Percentiles rank a stretch among this genome's conserved stretches.
Conservation (phyloP, 768 basidiomycete species). For the Brasilioporus rufonigricans region DNA sequence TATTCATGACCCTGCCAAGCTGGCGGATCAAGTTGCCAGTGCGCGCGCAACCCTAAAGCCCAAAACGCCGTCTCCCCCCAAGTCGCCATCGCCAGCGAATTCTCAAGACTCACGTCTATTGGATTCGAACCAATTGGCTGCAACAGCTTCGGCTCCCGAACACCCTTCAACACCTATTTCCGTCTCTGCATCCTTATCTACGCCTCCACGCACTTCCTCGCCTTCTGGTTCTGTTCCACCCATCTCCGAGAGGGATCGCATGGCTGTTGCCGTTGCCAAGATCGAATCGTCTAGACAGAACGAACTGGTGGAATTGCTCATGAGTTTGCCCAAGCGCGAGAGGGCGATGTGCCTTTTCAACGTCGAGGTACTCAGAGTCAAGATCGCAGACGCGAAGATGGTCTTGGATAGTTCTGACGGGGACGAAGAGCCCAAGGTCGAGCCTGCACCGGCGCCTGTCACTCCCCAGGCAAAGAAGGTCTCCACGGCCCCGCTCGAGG, state of each 20-base stretch:
- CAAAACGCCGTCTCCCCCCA: slow-evolving; percentile 40
- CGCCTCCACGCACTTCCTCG: slow-evolving; percentile 82
- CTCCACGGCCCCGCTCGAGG: slow-evolving; percentile 35
- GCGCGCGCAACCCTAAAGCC: slow-evolving; percentile 38
- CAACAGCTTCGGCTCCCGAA: slow-evolving; percentile 86
- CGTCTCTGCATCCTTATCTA: slow-evolving; percentile 68
- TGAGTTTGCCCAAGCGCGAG: slow-evolving; percentile 86
- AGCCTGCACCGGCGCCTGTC: slow-evolving; percentile 38
- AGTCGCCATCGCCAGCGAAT: slow-evolving; percentile 51
- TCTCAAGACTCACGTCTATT: slow-evolving; percentile 74
- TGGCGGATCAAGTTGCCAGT: slow-evolving; percentile 60
- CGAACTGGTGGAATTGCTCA: slow-evolving; percentile 75
- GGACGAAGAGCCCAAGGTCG: slow-evolving; percentile 39
- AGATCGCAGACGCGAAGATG: slow-evolving; percentile 78
- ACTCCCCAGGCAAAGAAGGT: slow-evolving; percentile 68
- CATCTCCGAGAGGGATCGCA: slow-evolving; percentile 71
- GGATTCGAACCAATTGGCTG: slow-evolving; percentile 59
- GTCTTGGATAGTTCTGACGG: slow-evolving; percentile 75
- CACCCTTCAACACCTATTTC: slow-evolving; percentile 87
- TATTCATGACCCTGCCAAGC: slow-evolving; percentile 66
- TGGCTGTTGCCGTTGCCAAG: slow-evolving; percentile 61
- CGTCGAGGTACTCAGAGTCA: slow-evolving; percentile 68
- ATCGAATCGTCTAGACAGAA: slow-evolving; percentile 57
- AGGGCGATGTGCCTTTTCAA: slow-evolving; percentile 92
- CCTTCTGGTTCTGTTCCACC: slow-evolving; percentile 63